These are phyloP conservation scores for Sporothrix pseudoabietina DNA, from an alignment of 2,329 filamentous ascomycete species.

Conservation along the genomic window DNA sequence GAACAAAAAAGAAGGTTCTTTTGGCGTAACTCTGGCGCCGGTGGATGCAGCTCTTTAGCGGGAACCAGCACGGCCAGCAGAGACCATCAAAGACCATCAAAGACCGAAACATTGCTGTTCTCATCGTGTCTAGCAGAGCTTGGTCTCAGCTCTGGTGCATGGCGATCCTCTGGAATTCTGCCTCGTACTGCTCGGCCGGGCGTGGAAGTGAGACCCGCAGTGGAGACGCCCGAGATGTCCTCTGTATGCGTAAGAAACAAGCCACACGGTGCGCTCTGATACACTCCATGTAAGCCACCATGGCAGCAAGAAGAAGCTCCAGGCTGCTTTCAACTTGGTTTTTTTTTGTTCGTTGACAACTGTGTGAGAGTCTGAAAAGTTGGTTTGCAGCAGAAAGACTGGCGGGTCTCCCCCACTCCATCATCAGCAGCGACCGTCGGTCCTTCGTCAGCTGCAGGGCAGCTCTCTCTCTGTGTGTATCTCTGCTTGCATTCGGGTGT, in stretches of 20 bases:
- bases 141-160: not conserved
- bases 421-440: not conserved
- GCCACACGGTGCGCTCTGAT: not conserved
- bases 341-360: not conserved
- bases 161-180: constrained; percentile 13
- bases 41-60: not conserved
- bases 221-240: constrained; percentile 6
- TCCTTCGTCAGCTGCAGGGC: constrained; percentile 12
- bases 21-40: not conserved
- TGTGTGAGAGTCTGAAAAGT: not conserved
- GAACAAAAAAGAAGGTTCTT: constrained; percentile 20
- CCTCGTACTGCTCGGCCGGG: not conserved
- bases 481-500: not conserved
- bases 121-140: constrained; percentile 5
- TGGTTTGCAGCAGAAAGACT: not conserved
- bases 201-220: constrained; percentile 25
- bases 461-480: not conserved
- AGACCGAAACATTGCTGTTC: not conserved
- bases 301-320: not conserved
- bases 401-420: not conserved
- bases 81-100: not conserved
- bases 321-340: not conserved
- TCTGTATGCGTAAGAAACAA: constrained; percentile 17
- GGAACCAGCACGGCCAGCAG: not conserved
- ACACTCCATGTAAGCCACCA: not conserved